Percentiles rank a stretch among this genome's conserved stretches.
These are phyloP conservation scores for Pontederia crassipes DNA, from an alignment of 176 grass and related monocot genomes.

Conservation along the genomic window DNA sequence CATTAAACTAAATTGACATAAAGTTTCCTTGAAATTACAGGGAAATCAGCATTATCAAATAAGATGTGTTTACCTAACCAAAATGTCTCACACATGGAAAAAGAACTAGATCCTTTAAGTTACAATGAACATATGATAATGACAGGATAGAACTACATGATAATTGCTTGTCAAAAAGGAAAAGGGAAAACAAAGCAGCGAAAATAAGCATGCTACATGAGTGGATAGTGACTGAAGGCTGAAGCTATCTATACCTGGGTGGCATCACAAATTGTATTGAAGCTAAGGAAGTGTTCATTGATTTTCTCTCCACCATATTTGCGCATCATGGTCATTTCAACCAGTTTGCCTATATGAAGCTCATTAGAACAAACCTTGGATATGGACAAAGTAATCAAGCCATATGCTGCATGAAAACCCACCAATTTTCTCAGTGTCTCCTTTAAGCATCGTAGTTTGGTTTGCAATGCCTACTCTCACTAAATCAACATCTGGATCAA, in stretches of 20 bases:
- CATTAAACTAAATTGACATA: too few relatives aligned
- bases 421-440: conserved; percentile 98
- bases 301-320: conserved; percentile 77
- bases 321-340: conserved; percentile 89
- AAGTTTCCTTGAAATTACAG: too few relatives aligned
- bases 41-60: too few relatives aligned
- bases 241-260: conserved; percentile 51
- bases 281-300: conserved; percentile 76
- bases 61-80: too few relatives aligned
- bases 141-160: too few relatives aligned
- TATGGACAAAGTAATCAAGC: not conserved
- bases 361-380: too few relatives aligned
- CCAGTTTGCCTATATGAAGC: conserved; percentile 48
- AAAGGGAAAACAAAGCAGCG: too few relatives aligned
- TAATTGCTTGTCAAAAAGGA: too few relatives aligned
- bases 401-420: conserved; percentile 1
- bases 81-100: too few relatives aligned
- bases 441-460: conserved; percentile 99
- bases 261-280: conserved; percentile 70
- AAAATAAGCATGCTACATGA: too few relatives aligned
- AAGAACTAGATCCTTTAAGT: too few relatives aligned
- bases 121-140: too few relatives aligned
- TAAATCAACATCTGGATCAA: conserved; percentile 94
- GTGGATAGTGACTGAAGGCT: not conserved
- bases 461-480: conserved; percentile 87